Conservation (phyloP, 192 early-diverging fungal genomes). For the Thamnidium elegans region DNA sequence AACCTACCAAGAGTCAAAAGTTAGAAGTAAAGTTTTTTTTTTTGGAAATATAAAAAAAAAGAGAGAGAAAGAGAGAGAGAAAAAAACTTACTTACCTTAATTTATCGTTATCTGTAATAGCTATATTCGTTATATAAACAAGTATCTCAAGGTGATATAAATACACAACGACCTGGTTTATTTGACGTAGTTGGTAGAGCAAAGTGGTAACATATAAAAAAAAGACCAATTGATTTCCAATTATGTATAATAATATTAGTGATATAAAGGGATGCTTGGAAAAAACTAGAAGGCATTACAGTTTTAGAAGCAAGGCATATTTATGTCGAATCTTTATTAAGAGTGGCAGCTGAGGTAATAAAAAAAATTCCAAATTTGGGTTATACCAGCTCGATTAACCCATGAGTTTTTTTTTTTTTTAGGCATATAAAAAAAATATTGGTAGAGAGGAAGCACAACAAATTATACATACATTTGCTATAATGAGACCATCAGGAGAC, state of each 20-base stretch:
- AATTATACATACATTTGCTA: slow-evolving; percentile 32
- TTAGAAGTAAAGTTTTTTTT: slow-evolving; percentile 9
- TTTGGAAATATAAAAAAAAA: not conserved
- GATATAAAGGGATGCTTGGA: slow-evolving; percentile 40
- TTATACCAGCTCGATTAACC: not conserved
- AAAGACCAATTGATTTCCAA: not conserved
- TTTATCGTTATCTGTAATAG: slow-evolving; percentile 11
- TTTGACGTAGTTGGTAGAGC: slow-evolving; percentile 48
- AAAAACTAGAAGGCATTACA: slow-evolving; percentile 39
- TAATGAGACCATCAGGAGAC: slow-evolving; percentile 22
- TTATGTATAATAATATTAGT: not conserved
- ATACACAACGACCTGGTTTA: slow-evolving; percentile 40
- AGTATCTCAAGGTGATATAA: slow-evolving; percentile 38
- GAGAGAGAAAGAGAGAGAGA: no score
- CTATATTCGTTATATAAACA: slow-evolving; percentile 53
- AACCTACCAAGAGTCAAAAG: slow-evolving; percentile 31
- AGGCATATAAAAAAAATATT: slow-evolving; percentile 19
- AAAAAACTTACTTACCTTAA: no score
- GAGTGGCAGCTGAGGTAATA: slow-evolving; percentile 28
- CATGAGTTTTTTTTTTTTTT: not conserved
- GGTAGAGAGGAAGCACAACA: slow-evolving; percentile 28
- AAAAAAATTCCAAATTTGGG: not conserved
- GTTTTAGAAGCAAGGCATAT: slow-evolving; percentile 39
- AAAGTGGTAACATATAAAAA: slow-evolving; percentile 36
- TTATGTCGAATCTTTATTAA: slow-evolving; percentile 34